phyloP scores from a whole-genome alignment of 2,329 filamentous ascomycete genomes.

The Microdochium nivale region DNA sequence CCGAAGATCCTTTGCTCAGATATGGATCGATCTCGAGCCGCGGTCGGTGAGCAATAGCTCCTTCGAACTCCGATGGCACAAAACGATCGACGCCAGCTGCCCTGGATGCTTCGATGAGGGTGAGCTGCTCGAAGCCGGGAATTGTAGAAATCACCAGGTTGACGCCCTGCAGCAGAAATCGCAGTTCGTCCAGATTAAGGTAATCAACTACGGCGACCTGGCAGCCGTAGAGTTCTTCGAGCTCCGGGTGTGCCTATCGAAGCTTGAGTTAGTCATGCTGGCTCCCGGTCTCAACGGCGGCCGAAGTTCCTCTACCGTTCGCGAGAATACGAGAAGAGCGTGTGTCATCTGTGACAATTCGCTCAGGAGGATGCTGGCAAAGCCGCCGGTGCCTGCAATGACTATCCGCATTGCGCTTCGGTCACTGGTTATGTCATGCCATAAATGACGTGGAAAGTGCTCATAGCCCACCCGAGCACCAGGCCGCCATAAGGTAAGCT shows the following conservation, averaged over 20 bases:
- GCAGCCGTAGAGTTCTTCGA: constrained; percentile 44
- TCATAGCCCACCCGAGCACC: neutral
- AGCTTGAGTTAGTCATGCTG: constrained; percentile 6
- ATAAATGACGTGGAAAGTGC: constrained; percentile 8
- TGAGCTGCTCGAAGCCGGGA: constrained; percentile 55
- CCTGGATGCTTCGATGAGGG: constrained; percentile 64
- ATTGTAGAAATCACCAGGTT: constrained; percentile 72
- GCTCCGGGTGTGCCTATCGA: constrained; percentile 41
- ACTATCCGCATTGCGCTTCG: constrained; percentile 48
- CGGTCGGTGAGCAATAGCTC: constrained; percentile 45
- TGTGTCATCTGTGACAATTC: constrained; percentile 57
- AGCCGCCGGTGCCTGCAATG: constrained; percentile 51
- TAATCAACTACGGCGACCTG: constrained; percentile 67
- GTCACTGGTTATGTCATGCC: constrained; percentile 14
- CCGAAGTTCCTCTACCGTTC: constrained; percentile 34
- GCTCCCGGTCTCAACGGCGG: neutral
- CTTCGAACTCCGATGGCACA: constrained; percentile 70
- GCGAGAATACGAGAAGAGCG: constrained; percentile 62
- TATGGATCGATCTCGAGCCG: constrained; percentile 35
- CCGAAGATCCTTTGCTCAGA: constrained; percentile 50
- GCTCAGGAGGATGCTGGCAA: constrained; percentile 48
- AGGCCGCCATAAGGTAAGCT: neutral
- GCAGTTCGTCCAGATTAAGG: constrained; percentile 44
- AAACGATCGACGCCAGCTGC: constrained; percentile 57
- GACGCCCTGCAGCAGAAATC: constrained; percentile 60